Evolutionary conservation across 1,284 basidiomycete species (phyloP).

Genomic region (Puccinia hordei): DNA sequence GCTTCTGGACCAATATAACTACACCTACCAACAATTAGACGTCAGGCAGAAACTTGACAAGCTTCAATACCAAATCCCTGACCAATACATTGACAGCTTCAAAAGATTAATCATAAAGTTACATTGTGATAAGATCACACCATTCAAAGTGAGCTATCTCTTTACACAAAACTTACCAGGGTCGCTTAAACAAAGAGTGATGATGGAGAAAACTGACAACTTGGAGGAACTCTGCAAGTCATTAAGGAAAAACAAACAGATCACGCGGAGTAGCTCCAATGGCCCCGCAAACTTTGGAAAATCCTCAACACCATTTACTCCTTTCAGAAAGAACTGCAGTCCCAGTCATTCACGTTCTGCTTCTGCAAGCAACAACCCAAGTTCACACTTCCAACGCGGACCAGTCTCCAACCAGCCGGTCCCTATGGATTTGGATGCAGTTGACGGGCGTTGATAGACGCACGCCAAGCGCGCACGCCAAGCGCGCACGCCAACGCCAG

Average conservation of each 20-base stretch:
- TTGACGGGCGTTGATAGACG: too few species aligned
- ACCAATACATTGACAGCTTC: conserved; percentile 15
- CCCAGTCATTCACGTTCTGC: too few species aligned
- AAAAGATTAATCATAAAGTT: neutral
- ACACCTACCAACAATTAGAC: neutral
- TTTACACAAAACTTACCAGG: neutral
- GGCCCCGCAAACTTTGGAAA: too few species aligned
- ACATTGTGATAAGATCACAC: neutral
- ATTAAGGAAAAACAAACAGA: neutral
- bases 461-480: too few species aligned
- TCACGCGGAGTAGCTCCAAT: too few species aligned
- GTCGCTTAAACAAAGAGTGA: neutral
- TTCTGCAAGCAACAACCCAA: too few species aligned
- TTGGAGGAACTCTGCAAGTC: neutral
- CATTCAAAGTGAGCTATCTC: neutral
- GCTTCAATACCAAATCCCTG: neutral
- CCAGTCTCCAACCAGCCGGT: neutral
- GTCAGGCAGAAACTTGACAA: neutral
- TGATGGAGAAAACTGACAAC: neutral
- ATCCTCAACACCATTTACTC: too few species aligned
- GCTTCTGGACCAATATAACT: neutral
- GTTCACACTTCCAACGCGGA: too few species aligned
- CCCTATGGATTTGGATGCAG: conserved; percentile 3
- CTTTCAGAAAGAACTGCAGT: neutral
- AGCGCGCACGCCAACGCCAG: too few species aligned